Evolutionary conservation across 805 yeast species (phyloP), one percentile per base, ranked within the genome.

Genomic region (Lipomyces sp.): DNA sequence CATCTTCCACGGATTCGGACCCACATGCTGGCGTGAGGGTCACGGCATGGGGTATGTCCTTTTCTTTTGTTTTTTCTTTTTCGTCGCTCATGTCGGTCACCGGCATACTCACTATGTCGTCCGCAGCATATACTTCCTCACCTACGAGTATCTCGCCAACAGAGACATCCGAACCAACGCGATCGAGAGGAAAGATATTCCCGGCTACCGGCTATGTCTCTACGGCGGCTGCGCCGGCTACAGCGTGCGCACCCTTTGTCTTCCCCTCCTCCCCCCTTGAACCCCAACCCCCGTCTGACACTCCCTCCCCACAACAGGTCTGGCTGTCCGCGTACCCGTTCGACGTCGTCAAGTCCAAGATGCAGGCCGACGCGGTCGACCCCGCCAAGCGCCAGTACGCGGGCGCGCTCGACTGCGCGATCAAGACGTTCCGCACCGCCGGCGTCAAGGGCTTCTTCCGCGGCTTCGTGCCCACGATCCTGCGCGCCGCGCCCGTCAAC

Each of bases 401-500:
- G 47, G 78, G 77, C 35, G 74, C 85, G 34, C 39, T 76, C n/a
- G 78, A 78, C 51, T 95, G 88, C 24, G 70, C 79, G 16, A 74
- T 66, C 49, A 74, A 75, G 49, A 75, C 87, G 21, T 75, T 66
- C 63, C 68, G 66, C 43, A 73, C 75, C n/a, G 73, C 75, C 45
- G 97, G 98, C 24, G 51, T 81, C 23, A 74, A 74, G 56, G 95
- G 95, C 0, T 85, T 93, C 64, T 86, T 86, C 70, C 83, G 83
- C 70, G 99, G 99, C 1, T 90, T 95, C 65, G 69, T 81, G 18
- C 97, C 98, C 34, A 90, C 98, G 0, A 80, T 93, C 57, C 72
- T 93, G 58, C 84, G 99, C 71, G 98, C 99, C 43, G 95, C 96
- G 2, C 98, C 98, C 0, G 98, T 95, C 2, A 95, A 93, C 66